A percentile compares a stretch with the other conserved stretches of the same genome.
Conservation (phyloP, 345 rosid genomes). For the Aurinia saxatilis region DNA sequence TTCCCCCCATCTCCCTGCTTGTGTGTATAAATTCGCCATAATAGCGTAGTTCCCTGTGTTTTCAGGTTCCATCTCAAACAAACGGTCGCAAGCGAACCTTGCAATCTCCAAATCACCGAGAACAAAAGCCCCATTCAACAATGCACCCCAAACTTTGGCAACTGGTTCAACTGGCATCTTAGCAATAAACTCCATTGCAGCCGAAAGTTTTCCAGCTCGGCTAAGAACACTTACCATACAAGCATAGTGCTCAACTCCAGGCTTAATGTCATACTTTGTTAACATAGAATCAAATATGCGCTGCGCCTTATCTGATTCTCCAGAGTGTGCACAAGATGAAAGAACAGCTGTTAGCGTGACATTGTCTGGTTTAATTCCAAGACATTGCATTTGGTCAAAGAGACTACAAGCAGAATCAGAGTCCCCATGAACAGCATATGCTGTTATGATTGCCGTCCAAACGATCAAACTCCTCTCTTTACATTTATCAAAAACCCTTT, state of each 20-base stretch:
- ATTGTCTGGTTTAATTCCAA: slow-evolving; percentile 51
- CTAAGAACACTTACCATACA: slow-evolving; percentile 72
- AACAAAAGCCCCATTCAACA: slow-evolving; percentile 75
- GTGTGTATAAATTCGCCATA: slow-evolving; percentile 75
- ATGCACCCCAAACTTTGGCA: slow-evolving; percentile 82
- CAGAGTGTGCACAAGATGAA: slow-evolving; percentile 73
- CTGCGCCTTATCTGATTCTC: slow-evolving; percentile 52
- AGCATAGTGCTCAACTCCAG: slow-evolving; percentile 74
- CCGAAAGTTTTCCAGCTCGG: slow-evolving; percentile 65
- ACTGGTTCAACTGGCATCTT: slow-evolving; percentile 64
- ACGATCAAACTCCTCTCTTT: slow-evolving; percentile 56
- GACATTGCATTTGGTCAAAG: slow-evolving; percentile 51
- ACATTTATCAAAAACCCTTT: slow-evolving; percentile 44
- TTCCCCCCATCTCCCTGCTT: slow-evolving; percentile 80
- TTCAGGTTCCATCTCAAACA: slow-evolving; percentile 70
- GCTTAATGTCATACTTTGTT: slow-evolving; percentile 36
- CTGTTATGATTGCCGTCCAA: slow-evolving; percentile 84
- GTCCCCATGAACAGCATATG: slow-evolving; percentile 69
- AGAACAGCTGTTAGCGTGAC: slow-evolving; percentile 71
- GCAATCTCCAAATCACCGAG: slow-evolving; percentile 62
- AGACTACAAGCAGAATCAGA: slow-evolving; percentile 42
- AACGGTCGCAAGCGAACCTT: slow-evolving; percentile 44
- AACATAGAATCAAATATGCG: slow-evolving; percentile 51
- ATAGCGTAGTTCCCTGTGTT: slow-evolving; percentile 65
- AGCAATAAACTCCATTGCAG: slow-evolving; percentile 59